A percentile compares a stretch with the other conserved stretches of the same genome.
These are phyloP conservation scores for Acanthochlamys bracteata DNA, from an alignment of 106 monocot genomes.

Conservation along the genomic window DNA sequence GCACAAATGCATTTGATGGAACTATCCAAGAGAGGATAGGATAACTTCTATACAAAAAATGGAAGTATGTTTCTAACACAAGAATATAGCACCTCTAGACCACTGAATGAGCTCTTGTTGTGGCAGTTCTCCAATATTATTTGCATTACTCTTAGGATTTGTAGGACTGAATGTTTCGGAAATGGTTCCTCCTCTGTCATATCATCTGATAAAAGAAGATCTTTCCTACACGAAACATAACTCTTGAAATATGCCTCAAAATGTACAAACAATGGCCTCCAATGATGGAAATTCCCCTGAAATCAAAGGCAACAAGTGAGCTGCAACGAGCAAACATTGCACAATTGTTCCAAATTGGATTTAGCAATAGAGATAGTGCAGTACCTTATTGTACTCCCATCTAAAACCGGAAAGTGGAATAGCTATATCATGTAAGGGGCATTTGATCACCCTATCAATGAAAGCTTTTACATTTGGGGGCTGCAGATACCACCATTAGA, in stretches of 20 bases:
- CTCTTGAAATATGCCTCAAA: slow-evolving; percentile 98
- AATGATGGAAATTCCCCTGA: slow-evolving; percentile 98
- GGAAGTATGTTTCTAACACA: background rate
- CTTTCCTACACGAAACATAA: slow-evolving; percentile 68
- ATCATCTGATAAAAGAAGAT: slow-evolving; percentile 78
- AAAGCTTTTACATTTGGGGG: slow-evolving; percentile 84
- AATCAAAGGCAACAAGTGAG: slow-evolving; percentile 16
- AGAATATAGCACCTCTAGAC: slow-evolving; percentile 59
- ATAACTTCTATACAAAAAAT: too few relatives aligned
- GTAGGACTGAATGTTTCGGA: slow-evolving; percentile 80
- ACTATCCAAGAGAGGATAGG: too few relatives aligned
- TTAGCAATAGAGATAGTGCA: background rate
- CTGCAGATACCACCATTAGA: slow-evolving; percentile 35
- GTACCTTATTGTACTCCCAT: slow-evolving; percentile 96
- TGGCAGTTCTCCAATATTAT: slow-evolving; percentile 92
- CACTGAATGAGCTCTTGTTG: slow-evolving; percentile 87
- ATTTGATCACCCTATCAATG: slow-evolving; percentile 92
- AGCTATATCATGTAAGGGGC: slow-evolving; percentile 89
- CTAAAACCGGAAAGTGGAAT: slow-evolving; percentile 96
- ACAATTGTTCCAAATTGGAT: too few relatives aligned
- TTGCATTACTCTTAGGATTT: slow-evolving; percentile 96
- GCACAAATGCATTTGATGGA: too few relatives aligned
- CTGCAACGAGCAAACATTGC: background rate
- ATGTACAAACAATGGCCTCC: slow-evolving; percentile 95
- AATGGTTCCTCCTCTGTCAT: slow-evolving; percentile 62